These are phyloP conservation scores for Holtermanniella nyarrowii DNA, from an alignment of 768 basidiomycete genomes.

Conservation along the genomic window DNA sequence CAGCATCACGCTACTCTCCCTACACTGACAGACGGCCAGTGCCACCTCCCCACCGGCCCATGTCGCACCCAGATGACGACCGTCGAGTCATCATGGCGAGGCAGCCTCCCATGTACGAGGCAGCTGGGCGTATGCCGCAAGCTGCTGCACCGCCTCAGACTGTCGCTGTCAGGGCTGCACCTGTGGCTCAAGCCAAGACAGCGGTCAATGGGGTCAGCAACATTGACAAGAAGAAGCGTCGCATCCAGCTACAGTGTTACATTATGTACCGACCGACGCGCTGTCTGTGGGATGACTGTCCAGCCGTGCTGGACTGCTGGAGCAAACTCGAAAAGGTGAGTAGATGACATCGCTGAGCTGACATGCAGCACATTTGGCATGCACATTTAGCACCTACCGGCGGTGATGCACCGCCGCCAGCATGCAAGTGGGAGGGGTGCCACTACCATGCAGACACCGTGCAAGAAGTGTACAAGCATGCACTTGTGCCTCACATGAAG, in stretches of 20 bases:
- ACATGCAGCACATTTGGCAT: background rate
- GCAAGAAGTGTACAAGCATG: conserved; percentile 20
- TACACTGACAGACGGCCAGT: background rate
- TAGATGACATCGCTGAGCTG: background rate
- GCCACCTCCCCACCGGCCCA: background rate
- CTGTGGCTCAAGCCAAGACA: too few relatives aligned
- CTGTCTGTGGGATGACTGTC: conserved; percentile 23
- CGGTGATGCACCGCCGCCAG: background rate
- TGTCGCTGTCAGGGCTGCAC: too few relatives aligned
- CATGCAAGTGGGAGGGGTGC: conserved; percentile 22
- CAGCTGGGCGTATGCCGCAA: too few relatives aligned
- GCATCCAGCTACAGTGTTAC: background rate
- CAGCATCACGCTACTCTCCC: background rate
- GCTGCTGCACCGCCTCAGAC: too few relatives aligned
- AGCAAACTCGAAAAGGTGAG: conserved; percentile 22
- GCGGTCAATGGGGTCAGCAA: too few relatives aligned
- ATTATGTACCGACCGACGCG: conserved; percentile 17
- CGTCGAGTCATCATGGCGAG: background rate
- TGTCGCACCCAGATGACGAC: background rate
- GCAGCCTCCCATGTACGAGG: background rate
- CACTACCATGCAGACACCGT: conserved; percentile 1
- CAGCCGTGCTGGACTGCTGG: conserved; percentile 30
- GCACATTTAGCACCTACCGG: background rate
- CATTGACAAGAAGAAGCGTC: background rate
- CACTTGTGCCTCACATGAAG: conserved; percentile 23